Percentiles rank a stretch among this genome's conserved stretches.
Evolutionary conservation across 768 basidiomycete species (phyloP).

Genomic region (Goffeauzyma gilvescens): DNA sequence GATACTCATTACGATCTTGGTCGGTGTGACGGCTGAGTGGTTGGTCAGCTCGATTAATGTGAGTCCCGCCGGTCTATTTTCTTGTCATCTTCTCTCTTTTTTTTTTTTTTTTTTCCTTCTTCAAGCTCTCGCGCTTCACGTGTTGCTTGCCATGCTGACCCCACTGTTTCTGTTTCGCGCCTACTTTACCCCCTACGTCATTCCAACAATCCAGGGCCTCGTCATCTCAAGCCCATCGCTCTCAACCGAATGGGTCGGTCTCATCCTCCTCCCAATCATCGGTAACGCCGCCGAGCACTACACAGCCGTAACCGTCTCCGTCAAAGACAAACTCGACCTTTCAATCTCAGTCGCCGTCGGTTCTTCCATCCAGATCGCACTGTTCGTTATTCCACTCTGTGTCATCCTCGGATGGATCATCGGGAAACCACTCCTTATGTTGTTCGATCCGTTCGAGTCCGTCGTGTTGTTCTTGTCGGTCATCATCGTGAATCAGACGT

Average conservation of each 20-base stretch:
- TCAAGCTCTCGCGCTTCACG: too few species aligned
- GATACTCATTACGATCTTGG: slow-evolving; percentile 32
- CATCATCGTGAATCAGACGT: slow-evolving; percentile 64
- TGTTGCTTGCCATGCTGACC: neutral
- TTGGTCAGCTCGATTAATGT: slow-evolving; percentile 2
- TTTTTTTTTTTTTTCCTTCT: too few species aligned
- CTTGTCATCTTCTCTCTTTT: too few species aligned
- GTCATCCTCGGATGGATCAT: slow-evolving; percentile 61
- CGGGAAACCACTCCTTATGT: slow-evolving; percentile 44
- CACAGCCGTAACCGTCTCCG: slow-evolving; percentile 76
- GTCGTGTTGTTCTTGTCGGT: slow-evolving; percentile 39
- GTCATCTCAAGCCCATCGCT: slow-evolving; percentile 41
- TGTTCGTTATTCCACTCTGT: slow-evolving; percentile 39
- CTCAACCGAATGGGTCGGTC: slow-evolving; percentile 61
- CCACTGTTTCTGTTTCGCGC: slow-evolving; percentile 31
- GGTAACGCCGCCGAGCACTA: slow-evolving; percentile 82
- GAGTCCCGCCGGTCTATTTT: neutral
- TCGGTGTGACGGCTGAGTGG: slow-evolving; percentile 44
- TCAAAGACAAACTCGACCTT: slow-evolving; percentile 66
- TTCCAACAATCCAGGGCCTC: slow-evolving; percentile 61
- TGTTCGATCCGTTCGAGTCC: slow-evolving; percentile 80
- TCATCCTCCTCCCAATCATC: slow-evolving; percentile 81
- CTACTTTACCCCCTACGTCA: too few species aligned
- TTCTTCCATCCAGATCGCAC: slow-evolving; percentile 50
- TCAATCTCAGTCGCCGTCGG: slow-evolving; percentile 78